phyloP scores from a whole-genome alignment of 176 grass and related monocot species.

The Typha latifolia region DNA sequence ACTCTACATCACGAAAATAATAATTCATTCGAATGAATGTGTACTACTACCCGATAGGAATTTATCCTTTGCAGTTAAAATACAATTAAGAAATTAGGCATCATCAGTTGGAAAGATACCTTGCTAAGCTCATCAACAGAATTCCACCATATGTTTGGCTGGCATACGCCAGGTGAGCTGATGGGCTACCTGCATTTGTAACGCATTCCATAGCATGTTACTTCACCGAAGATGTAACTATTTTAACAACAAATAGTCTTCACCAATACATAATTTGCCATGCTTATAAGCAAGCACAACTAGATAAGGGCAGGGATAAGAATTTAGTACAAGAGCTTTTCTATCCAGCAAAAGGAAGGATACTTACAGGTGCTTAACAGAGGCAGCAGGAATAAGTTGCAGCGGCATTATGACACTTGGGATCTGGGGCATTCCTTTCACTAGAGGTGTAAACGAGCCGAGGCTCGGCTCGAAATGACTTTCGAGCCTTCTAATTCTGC shows the following conservation, averaged over 20 bases:
- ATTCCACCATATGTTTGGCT: neutral
- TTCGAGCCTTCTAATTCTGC: too few relatives aligned
- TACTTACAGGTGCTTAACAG: neutral
- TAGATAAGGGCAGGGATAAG: neutral
- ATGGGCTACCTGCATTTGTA: neutral
- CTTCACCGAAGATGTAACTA: neutral
- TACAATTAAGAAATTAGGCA: neutral
- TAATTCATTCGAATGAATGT: too few relatives aligned
- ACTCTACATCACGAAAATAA: too few relatives aligned
- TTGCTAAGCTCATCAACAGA: neutral
- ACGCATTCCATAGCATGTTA: neutral
- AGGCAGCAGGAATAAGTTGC: slow-evolving; percentile 1
- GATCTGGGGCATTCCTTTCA: slow-evolving; percentile 63
- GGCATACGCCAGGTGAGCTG: neutral
- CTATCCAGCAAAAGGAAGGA: neutral
- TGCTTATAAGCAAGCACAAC: neutral
- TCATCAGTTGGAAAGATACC: neutral
- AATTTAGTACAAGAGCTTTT: neutral
- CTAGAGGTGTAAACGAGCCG: too few relatives aligned
- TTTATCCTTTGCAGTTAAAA: too few relatives aligned
- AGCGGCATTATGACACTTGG: slow-evolving; percentile 54
- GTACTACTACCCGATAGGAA: too few relatives aligned
- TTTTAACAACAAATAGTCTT: neutral
- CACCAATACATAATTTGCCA: neutral
- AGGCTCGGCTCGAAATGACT: too few relatives aligned